A percentile compares a stretch with the other conserved stretches of the same genome.
Conservation (phyloP, 2,329 filamentous ascomycete genomes). For the Colletotrichum cordylinicola region DNA sequence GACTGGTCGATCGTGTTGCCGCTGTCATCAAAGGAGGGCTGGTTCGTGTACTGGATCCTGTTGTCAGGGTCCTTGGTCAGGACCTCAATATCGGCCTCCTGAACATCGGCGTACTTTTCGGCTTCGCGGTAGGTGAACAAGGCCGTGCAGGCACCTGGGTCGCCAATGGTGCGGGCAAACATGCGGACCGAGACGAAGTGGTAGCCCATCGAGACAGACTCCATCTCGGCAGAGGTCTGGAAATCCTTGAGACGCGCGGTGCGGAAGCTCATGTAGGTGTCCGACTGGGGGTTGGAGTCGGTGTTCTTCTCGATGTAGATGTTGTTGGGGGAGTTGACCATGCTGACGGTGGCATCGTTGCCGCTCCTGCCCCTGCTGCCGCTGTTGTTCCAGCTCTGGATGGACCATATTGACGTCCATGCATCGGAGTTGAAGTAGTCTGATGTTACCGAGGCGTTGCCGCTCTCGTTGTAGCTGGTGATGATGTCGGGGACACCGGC, state of each 20-base stretch:
- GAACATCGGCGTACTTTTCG: conserved; percentile 41
- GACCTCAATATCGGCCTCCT: conserved; percentile 61
- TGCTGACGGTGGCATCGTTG: conserved; percentile 34
- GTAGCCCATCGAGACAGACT: conserved; percentile 40
- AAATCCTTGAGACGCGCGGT: conserved; percentile 48
- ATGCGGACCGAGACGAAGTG: conserved; percentile 53
- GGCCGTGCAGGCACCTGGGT: conserved; percentile 54
- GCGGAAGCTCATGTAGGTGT: conserved; percentile 54
- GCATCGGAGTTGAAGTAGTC: conserved; percentile 41
- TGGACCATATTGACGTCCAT: conserved; percentile 43
- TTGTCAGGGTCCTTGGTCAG: conserved; percentile 50
- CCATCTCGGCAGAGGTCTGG: conserved; percentile 55
- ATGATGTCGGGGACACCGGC: conserved; percentile 40
- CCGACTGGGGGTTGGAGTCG: conserved; percentile 36
- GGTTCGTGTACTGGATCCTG: conserved; percentile 64
- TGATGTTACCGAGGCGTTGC: conserved; percentile 38
- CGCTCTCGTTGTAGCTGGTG: conserved; percentile 29
- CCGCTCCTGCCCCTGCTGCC: conserved; percentile 20
- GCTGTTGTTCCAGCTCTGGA: conserved; percentile 46
- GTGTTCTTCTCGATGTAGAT: conserved; percentile 50
- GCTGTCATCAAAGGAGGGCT: conserved; percentile 54
- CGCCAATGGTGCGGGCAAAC: conserved; percentile 54
- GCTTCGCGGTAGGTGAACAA: conserved; percentile 57
- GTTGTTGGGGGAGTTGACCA: conserved; percentile 49
- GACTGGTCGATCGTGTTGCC: conserved; percentile 51